Evolutionary conservation across 306 rosid species (phyloP), one percentile per base, ranked within the genome.

Genomic region (Casuarina cunninghamiana): DNA sequence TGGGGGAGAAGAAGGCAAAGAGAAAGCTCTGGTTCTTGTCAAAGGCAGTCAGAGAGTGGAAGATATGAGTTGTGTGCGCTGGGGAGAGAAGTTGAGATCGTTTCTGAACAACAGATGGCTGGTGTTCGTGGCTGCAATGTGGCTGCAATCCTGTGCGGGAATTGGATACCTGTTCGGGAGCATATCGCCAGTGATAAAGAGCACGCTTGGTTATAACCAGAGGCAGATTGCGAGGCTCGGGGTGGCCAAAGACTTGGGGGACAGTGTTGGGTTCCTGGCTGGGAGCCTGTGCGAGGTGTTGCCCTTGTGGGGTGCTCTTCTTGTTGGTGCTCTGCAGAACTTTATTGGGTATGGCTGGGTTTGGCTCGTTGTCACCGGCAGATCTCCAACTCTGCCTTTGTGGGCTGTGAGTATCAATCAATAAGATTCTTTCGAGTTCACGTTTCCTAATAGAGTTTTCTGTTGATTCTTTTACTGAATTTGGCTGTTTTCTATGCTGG

Each of bases 111-210:
- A 88, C 79, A 79, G 97, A 73, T 95, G 98, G 98, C 84, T 95
- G 21, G 98, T 95, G 3, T 95, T 95, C 51, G 98, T 92, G 21
- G 90, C 90, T 5, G 93, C 98, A 88, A 95, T 92, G 93, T 95
- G 98, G 97, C 49, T 95, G 69, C 98, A 95, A 12, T 95, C 97
- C n/a, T 88, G 94, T 79, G 99, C 99, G 0, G 99, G 99, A 3
- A 73, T 90, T 13, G 97, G 97, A 1, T 95, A 95, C 85, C 50
- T 95, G 66, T 95, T 91, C 19, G 99, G 99, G 6, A 93, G 97
- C 83, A 83, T 92, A 21, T 95, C 99, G 3, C 97, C 97, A 2
- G 87, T 87, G 6, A 91, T 95, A 4, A 95, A 95, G 79, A 85
- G 84, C 46, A 86, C 88, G 26, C 76, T 95, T 41, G 74, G 77